phyloP scores from a whole-genome alignment of 148 eudicot species.

The Euryodendron excelsum region DNA sequence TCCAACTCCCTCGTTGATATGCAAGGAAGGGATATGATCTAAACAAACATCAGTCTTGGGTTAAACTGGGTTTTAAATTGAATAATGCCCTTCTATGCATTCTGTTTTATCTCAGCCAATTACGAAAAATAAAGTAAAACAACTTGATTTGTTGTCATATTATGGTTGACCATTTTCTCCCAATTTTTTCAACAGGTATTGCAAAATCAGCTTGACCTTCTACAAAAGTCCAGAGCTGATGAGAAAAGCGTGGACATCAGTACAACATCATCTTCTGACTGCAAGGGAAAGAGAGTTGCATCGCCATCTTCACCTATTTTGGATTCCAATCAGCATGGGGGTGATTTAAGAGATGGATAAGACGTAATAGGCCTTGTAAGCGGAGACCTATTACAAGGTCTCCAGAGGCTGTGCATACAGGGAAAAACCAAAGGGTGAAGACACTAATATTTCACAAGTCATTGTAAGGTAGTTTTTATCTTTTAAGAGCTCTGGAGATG shows the following conservation, averaged over 20 bases:
- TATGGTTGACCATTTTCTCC: not conserved
- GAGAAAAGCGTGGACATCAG: slow-evolving; percentile 35
- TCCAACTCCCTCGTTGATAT: not conserved
- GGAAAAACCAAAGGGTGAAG: not conserved
- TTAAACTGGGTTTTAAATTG: no score
- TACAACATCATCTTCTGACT: slow-evolving; percentile 29
- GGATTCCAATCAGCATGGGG: slow-evolving; percentile 25
- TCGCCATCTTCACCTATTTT: slow-evolving; percentile 35
- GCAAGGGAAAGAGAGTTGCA: slow-evolving; percentile 42
- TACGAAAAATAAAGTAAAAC: not conserved
- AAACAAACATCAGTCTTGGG: no score
- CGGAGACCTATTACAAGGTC: not conserved
- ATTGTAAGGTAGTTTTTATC: slow-evolving; percentile 1
- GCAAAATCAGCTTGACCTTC: slow-evolving; percentile 49
- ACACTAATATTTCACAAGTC: not conserved
- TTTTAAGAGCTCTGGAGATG: slow-evolving; percentile 10
- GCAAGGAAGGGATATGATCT: no score
- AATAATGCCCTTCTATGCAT: no score
- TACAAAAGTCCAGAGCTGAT: slow-evolving; percentile 36
- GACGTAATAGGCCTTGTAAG: not conserved
- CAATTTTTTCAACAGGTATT: slow-evolving; percentile 38
- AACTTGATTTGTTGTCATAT: not conserved
- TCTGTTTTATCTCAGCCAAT: not conserved
- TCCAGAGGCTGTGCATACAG: slow-evolving; percentile 9
- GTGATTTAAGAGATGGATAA: slow-evolving; percentile 21